A percentile compares a stretch with the other conserved stretches of the same genome.
Conservation (phyloP, 371 early-diverging fungal genomes). For the Mucor lusitanicus region DNA sequence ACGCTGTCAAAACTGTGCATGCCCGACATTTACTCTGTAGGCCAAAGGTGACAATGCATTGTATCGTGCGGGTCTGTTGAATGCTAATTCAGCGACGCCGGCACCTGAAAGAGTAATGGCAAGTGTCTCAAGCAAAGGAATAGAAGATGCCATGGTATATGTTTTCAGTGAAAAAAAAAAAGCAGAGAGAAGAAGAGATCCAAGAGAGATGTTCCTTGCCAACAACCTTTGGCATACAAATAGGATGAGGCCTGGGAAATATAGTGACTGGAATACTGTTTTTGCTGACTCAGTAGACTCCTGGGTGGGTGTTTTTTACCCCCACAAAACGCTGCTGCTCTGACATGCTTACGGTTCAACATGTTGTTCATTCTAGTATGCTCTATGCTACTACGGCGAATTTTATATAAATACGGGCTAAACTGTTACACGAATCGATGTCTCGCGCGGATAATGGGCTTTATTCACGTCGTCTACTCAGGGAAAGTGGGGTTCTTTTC, state of each 20-base stretch:
- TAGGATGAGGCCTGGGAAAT: conserved; percentile 14
- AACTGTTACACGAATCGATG: not conserved
- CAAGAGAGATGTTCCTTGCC: not conserved
- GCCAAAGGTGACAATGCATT: conserved; percentile 67
- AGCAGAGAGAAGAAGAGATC: not conserved
- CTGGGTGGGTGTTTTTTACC: not conserved
- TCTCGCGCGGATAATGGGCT: not conserved
- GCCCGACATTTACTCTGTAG: conserved; percentile 43
- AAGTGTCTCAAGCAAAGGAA: conserved; percentile 56
- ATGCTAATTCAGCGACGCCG: conserved; percentile 67
- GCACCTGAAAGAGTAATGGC: conserved; percentile 50
- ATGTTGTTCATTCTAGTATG: no score
- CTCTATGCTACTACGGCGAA: no score
- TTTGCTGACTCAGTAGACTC: conserved; percentile 19
- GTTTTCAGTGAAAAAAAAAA: not conserved
- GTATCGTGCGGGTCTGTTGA: conserved; percentile 66
- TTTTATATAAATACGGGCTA: no score
- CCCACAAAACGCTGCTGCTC: not conserved
- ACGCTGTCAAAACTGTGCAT: not conserved
- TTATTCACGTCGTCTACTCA: not conserved
- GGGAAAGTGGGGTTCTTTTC: conserved; percentile 2
- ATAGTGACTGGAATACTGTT: conserved; percentile 19
- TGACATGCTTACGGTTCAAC: not conserved
- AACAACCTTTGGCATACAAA: not conserved
- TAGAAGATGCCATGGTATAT: conserved; percentile 18